These are phyloP conservation scores for Nigrograna mackinnonii DNA, from an alignment of 2,329 filamentous ascomycete genomes.

Conservation along the genomic window DNA sequence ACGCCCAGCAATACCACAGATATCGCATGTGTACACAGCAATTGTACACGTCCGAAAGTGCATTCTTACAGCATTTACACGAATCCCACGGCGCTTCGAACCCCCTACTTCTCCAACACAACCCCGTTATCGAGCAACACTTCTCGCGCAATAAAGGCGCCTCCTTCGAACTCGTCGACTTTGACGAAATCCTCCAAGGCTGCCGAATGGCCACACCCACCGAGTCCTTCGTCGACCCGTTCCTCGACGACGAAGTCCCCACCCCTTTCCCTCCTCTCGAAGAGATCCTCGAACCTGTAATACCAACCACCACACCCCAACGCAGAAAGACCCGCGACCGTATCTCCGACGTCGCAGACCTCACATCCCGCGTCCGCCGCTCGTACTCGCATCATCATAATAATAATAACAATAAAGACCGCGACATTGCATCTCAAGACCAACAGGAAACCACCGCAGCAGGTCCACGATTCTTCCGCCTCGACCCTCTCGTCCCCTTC, in stretches of 20 bases:
- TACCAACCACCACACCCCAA: background rate
- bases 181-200: slow-evolving; percentile 35
- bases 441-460: slow-evolving; percentile 14
- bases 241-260: slow-evolving; percentile 15
- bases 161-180: slow-evolving; percentile 37
- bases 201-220: slow-evolving; percentile 26
- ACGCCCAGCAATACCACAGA: slow-evolving; percentile 35
- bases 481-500: slow-evolving; percentile 33
- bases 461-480: slow-evolving; percentile 35
- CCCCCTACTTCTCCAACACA: slow-evolving; percentile 26
- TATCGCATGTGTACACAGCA: slow-evolving; percentile 37
- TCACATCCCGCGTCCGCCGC: background rate
- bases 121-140: slow-evolving; percentile 33
- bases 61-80: slow-evolving; percentile 38
- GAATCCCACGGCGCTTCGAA: slow-evolving; percentile 34
- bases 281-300: slow-evolving; percentile 1
- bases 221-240: slow-evolving; percentile 28
- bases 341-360: background rate
- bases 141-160: slow-evolving; percentile 39
- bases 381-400: slow-evolving; percentile 9
- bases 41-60: slow-evolving; percentile 35
- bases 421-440: slow-evolving; percentile 5
- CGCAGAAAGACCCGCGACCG: slow-evolving; percentile 19
- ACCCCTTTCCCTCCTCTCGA: slow-evolving; percentile 8
- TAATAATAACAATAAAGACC: background rate